Percentiles rank a stretch among this genome's conserved stretches.
These are phyloP conservation scores for Malania oleifera DNA, from an alignment of 164 flowering plant species.

Conservation along the genomic window DNA sequence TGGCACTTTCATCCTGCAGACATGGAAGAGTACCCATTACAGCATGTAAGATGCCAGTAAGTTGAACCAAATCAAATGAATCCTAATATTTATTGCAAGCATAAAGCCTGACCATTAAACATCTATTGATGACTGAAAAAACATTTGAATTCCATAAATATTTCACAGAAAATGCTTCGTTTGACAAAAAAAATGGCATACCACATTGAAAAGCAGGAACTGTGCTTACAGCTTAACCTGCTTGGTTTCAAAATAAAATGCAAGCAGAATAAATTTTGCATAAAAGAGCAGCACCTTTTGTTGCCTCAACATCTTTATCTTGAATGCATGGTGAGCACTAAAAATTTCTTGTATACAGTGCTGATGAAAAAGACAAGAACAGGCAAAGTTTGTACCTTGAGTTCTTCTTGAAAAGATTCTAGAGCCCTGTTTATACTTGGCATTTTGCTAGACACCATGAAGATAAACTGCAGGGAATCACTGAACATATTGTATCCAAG, in stretches of 20 bases:
- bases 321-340: neutral
- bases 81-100: neutral
- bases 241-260: no score
- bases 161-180: no score
- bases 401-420: slow-evolving; percentile 32
- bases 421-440: slow-evolving; percentile 23
- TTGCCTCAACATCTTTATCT: neutral
- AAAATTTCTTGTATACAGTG: neutral
- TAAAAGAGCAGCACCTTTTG: no score
- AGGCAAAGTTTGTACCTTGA: slow-evolving; percentile 30
- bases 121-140: no score
- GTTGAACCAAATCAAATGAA: neutral
- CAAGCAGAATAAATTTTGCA: no score
- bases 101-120: no score
- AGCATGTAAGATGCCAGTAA: neutral
- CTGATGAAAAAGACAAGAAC: neutral
- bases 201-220: no score
- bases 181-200: no score
- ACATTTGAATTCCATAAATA: no score
- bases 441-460: slow-evolving; percentile 32
- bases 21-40: neutral
- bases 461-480: slow-evolving; percentile 43
- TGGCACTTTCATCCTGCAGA: slow-evolving; percentile 50
- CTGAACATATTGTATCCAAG: slow-evolving; percentile 1
- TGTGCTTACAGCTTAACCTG: no score